Conservation (phyloP, 805 yeast species). For the Isabelozyma rhagii region DNA sequence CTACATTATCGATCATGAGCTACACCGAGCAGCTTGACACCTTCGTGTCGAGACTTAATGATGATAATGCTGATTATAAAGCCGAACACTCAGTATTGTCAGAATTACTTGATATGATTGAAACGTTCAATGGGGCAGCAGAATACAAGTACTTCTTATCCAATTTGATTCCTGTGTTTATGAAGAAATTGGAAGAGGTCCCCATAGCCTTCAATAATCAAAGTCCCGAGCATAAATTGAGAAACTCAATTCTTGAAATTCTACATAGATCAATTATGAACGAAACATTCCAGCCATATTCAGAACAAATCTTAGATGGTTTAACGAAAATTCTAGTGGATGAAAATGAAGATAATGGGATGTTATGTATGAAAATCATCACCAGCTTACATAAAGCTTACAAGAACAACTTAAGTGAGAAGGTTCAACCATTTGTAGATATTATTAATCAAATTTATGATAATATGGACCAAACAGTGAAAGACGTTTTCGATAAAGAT, state of each 20-base stretch:
- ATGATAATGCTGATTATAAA: conserved; percentile 50
- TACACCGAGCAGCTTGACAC: conserved; percentile 60
- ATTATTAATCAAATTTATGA: conserved; percentile 73
- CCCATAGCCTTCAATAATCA: conserved; percentile 69
- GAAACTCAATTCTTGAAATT: conserved; percentile 74
- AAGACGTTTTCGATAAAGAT: conserved; percentile 54
- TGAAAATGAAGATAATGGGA: conserved; percentile 96
- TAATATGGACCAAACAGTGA: conserved; percentile 73
- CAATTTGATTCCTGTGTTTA: conserved; percentile 66
- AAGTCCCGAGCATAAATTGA: conserved; percentile 72
- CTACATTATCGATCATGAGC: conserved; percentile 27
- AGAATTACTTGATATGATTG: conserved; percentile 84
- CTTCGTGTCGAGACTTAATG: conserved; percentile 63
- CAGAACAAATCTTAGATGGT: conserved; percentile 55
- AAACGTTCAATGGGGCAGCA: conserved; percentile 72
- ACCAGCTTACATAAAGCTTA: conserved; percentile 84
- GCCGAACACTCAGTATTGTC: conserved; percentile 67
- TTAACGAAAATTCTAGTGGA: conserved; percentile 57
- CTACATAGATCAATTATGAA: conserved; percentile 79
- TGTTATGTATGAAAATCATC: conserved; percentile 80
- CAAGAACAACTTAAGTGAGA: conserved; percentile 61
- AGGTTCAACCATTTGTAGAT: conserved; percentile 76
- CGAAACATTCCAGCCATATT: conserved; percentile 73
- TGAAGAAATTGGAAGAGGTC: conserved; percentile 57
- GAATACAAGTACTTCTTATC: conserved; percentile 79